These are phyloP conservation scores for Lepraria neglecta DNA, from an alignment of 495 filamentous ascomycete species.

Conservation along the genomic window DNA sequence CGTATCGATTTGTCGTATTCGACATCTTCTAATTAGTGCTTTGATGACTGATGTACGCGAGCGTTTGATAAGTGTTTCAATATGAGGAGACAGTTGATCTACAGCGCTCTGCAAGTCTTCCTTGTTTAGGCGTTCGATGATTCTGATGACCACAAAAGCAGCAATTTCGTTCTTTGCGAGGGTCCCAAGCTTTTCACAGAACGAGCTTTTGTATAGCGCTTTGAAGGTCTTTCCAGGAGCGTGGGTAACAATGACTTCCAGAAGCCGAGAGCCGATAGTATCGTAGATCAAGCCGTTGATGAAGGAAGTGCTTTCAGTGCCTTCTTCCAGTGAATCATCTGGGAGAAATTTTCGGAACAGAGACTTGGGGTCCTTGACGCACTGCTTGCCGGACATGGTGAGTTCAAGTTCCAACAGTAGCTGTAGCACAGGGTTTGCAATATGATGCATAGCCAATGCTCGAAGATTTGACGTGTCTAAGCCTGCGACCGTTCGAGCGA, in stretches of 20 bases:
- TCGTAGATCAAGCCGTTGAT: conserved; percentile 84
- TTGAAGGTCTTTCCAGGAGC: conserved; percentile 88
- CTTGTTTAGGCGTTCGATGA: conserved; percentile 74
- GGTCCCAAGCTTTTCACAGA: conserved; percentile 66
- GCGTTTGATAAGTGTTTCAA: conserved; percentile 62
- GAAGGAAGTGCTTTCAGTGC: conserved; percentile 57
- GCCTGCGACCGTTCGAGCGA: conserved; percentile 59
- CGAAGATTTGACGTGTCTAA: conserved; percentile 69
- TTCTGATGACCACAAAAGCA: conserved; percentile 70
- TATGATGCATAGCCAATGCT: conserved; percentile 75
- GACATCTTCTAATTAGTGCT: conserved; percentile 74
- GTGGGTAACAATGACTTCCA: conserved; percentile 74
- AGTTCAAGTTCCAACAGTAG: conserved; percentile 80
- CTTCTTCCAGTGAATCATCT: conserved; percentile 55
- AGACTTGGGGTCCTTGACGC: conserved; percentile 52
- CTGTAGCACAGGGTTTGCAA: conserved; percentile 84
- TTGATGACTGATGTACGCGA: conserved; percentile 71
- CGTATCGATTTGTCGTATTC: conserved; percentile 58
- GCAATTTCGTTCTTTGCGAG: conserved; percentile 84
- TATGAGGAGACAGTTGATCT: conserved; percentile 58
- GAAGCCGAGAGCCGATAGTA: conserved; percentile 75
- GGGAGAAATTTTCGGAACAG: conserved; percentile 57
- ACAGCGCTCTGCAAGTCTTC: conserved; percentile 71
- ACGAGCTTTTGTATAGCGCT: conserved; percentile 63
- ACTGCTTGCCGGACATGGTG: conserved; percentile 57